Percentiles rank a stretch among this genome's conserved stretches.
These are phyloP conservation scores for Paxillus rubicundulus DNA, from an alignment of 768 basidiomycete genomes.

Conservation along the genomic window DNA sequence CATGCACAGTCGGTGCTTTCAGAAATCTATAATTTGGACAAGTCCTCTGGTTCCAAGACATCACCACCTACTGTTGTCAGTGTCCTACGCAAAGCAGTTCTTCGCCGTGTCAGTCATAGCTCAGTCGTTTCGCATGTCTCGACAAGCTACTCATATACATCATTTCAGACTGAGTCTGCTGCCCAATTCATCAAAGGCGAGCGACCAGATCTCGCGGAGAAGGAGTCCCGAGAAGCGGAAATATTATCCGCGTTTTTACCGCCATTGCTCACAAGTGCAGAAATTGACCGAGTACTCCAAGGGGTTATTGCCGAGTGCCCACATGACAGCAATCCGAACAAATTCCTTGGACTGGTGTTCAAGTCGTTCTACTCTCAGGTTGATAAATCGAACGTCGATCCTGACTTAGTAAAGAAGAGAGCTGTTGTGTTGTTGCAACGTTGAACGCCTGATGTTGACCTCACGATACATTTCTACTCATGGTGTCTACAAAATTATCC, in stretches of 20 bases:
- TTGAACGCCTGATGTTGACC: constrained; percentile 18
- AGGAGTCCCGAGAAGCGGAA: constrained; percentile 56
- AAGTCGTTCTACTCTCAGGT: constrained; percentile 62
- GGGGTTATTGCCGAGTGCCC: constrained; percentile 35
- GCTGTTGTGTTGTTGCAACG: constrained; percentile 42
- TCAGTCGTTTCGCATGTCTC: background rate
- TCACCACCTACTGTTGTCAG: constrained; percentile 47
- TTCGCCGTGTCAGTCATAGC: constrained; percentile 51
- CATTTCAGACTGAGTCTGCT: constrained; percentile 55
- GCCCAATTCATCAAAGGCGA: constrained; percentile 52
- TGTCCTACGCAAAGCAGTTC: constrained; percentile 57
- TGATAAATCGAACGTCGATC: constrained; percentile 58
- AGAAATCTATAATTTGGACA: constrained; percentile 68
- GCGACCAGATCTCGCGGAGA: constrained; percentile 64
- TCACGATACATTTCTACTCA: background rate
- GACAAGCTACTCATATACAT: constrained; percentile 7
- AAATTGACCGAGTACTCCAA: constrained; percentile 52
- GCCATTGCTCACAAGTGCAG: constrained; percentile 51
- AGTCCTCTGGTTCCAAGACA: constrained; percentile 43
- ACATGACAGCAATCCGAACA: constrained; percentile 18
- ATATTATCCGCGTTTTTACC: constrained; percentile 58
- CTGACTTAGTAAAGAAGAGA: constrained; percentile 53
- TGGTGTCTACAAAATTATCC: background rate
- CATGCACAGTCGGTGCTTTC: constrained; percentile 57
- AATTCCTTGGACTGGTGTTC: constrained; percentile 47